Conservation (phyloP, 2,329 filamentous ascomycete species). For the Nannizziopsis barbatae region DNA sequence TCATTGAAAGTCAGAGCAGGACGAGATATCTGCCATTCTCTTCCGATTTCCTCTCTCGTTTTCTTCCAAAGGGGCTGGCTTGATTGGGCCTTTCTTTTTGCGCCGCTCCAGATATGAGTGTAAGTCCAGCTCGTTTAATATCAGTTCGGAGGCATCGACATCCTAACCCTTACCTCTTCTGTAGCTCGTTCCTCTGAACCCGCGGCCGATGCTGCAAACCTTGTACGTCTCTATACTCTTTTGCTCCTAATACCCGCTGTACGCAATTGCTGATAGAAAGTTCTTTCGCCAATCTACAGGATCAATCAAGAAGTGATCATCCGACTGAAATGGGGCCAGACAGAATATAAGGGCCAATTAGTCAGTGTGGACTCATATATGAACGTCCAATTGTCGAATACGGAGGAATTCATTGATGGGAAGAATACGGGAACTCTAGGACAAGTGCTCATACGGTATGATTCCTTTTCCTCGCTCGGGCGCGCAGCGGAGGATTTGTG, state of each 20-base stretch:
- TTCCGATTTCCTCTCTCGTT: too few species aligned
- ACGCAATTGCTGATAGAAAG: not conserved
- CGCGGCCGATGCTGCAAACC: slow-evolving; percentile 87
- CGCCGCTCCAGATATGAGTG: too few species aligned
- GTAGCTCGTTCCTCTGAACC: slow-evolving; percentile 86
- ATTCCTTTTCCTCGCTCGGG: too few species aligned
- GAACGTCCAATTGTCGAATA: slow-evolving; percentile 88
- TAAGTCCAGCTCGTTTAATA: too few species aligned
- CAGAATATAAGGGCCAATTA: slow-evolving; percentile 88
- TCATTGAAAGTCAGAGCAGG: too few species aligned
- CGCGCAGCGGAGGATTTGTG: too few species aligned
- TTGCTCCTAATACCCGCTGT: too few species aligned
- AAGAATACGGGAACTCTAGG: slow-evolving; percentile 76
- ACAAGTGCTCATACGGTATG: slow-evolving; percentile 78
- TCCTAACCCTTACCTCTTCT: not conserved
- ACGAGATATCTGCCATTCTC: too few species aligned
- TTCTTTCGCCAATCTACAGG: slow-evolving; percentile 33
- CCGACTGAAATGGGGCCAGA: slow-evolving; percentile 94
- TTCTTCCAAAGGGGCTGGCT: too few species aligned
- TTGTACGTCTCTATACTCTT: slow-evolving; percentile 50
- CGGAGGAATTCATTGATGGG: slow-evolving; percentile 84
- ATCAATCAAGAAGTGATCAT: slow-evolving; percentile 86
- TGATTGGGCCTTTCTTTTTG: too few species aligned
- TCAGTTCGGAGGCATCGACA: not conserved
- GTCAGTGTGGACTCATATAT: slow-evolving; percentile 96